A percentile compares a stretch with the other conserved stretches of the same genome.
phyloP scores from a whole-genome alignment of 2,329 filamentous ascomycete species.

The Tolypocladium tundrense region DNA sequence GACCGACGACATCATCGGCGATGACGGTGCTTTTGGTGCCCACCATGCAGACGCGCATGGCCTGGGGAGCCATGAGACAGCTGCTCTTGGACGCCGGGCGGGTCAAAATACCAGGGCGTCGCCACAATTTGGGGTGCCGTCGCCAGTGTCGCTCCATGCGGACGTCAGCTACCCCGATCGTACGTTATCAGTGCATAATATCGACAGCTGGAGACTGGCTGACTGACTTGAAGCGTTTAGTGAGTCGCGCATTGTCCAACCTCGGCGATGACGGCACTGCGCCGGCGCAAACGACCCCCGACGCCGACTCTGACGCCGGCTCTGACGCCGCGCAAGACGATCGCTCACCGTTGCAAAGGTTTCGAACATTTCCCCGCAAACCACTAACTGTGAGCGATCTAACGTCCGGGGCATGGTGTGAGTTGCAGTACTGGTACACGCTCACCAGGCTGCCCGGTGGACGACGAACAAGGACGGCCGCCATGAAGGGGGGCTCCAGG shows the following conservation, averaged over 20 bases:
- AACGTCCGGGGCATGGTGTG: slow-evolving; percentile 86
- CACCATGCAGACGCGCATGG: background rate
- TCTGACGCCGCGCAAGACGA: slow-evolving; percentile 15
- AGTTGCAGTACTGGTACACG: slow-evolving; percentile 85
- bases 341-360: slow-evolving; percentile 60
- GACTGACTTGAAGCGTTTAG: slow-evolving; percentile 59
- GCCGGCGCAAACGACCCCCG: slow-evolving; percentile 4
- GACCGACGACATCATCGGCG: slow-evolving; percentile 1
- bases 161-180: slow-evolving; percentile 40
- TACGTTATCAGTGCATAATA: slow-evolving; percentile 23
- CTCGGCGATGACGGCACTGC: slow-evolving; percentile 7
- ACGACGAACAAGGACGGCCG: slow-evolving; percentile 61
- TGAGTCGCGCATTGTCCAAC: slow-evolving; percentile 32
- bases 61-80: background rate
- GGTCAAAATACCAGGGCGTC: background rate
- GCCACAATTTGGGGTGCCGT: background rate
- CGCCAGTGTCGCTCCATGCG: slow-evolving; percentile 8
- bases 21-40: background rate
- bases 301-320: background rate
- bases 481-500: slow-evolving; percentile 73
- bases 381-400: slow-evolving; percentile 82
- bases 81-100: background rate
- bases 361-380: slow-evolving; percentile 67
- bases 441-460: slow-evolving; percentile 64
- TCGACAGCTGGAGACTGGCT: slow-evolving; percentile 25